Percentiles rank a stretch among this genome's conserved stretches.
These are phyloP conservation scores for Boletus vermiculosoides DNA, from an alignment of 768 basidiomycete genomes.

Conservation along the genomic window DNA sequence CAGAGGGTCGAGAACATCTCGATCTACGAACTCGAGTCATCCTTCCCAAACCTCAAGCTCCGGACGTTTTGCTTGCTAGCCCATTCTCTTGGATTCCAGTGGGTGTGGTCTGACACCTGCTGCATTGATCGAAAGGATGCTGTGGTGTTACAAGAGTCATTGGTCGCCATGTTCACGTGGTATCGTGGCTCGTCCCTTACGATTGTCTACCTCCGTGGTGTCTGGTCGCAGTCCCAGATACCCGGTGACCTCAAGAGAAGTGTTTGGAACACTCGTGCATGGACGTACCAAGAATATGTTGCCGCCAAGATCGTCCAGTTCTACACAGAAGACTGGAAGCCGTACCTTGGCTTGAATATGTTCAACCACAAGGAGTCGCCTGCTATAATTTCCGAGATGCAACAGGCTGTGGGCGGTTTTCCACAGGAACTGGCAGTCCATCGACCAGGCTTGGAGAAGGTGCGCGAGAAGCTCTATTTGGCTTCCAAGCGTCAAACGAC, in stretches of 20 bases:
- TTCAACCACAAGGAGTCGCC: slow-evolving; percentile 12
- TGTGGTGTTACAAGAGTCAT: slow-evolving; percentile 10
- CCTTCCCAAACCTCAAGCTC: slow-evolving; percentile 7
- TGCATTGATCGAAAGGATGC: slow-evolving; percentile 1
- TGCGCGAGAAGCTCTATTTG: slow-evolving; percentile 19
- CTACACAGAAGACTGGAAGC: slow-evolving; percentile 18
- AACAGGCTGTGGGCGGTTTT: background rate
- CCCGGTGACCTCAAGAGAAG: background rate
- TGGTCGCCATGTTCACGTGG: slow-evolving; percentile 18
- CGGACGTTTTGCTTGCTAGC: slow-evolving; percentile 1
- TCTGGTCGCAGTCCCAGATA: background rate
- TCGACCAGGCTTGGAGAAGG: slow-evolving; percentile 8
- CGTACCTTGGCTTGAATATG: slow-evolving; percentile 1
- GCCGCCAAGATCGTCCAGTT: slow-evolving; percentile 12
- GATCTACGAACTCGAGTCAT: slow-evolving; percentile 1
- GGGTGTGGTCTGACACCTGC: slow-evolving; percentile 20
- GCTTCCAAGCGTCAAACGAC: slow-evolving; percentile 12
- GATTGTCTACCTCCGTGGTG: slow-evolving; percentile 9
- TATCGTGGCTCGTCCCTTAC: slow-evolving; percentile 12
- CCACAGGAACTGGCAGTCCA: background rate
- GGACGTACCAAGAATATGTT: slow-evolving; percentile 14
- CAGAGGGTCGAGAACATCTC: slow-evolving; percentile 6
- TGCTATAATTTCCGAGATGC: slow-evolving; percentile 7
- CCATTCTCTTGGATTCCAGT: slow-evolving; percentile 3
- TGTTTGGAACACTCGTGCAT: slow-evolving; percentile 16